Percentiles rank a stretch among this genome's conserved stretches.
Conservation (phyloP, 164 flowering plant genomes). For the Brasenia schreberi region DNA sequence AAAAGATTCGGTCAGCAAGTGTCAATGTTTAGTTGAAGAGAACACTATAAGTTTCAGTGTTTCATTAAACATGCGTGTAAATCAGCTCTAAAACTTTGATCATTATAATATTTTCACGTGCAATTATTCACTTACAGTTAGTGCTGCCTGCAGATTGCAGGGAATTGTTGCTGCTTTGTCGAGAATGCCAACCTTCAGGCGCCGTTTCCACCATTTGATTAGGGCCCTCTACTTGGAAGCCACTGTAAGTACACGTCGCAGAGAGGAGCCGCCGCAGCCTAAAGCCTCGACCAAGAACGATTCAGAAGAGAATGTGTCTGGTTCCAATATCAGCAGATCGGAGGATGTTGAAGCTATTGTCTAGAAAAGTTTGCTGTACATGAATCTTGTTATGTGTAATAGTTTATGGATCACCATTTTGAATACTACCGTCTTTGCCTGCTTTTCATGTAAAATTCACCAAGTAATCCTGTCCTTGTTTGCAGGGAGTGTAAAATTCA, state of each 20-base stretch:
- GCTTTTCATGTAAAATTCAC: too few relatives aligned
- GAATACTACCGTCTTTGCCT: too few relatives aligned
- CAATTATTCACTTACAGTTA: not conserved
- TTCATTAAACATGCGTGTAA: too few relatives aligned
- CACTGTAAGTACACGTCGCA: conserved; percentile 11
- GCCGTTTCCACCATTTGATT: conserved; percentile 54
- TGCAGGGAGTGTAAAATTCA: too few relatives aligned
- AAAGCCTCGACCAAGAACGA: not conserved
- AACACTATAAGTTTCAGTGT: too few relatives aligned
- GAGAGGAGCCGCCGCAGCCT: too few relatives aligned
- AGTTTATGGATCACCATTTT: too few relatives aligned
- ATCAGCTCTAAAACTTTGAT: too few relatives aligned
- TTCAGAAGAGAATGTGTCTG: not conserved
- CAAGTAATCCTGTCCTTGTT: too few relatives aligned
- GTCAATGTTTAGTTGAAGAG: too few relatives aligned
- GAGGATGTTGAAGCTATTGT: not conserved
- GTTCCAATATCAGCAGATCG: not conserved
- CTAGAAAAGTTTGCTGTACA: not conserved
- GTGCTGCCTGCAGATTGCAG: conserved; percentile 33
- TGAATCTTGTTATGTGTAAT: not conserved
- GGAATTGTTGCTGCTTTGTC: conserved; percentile 84
- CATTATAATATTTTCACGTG: not conserved
- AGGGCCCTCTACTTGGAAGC: conserved; percentile 61
- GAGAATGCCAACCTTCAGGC: conserved; percentile 69
- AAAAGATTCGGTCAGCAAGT: too few relatives aligned